Conservation (phyloP, 2,329 filamentous ascomycete species). For the Diaporthe ilicicola region DNA sequence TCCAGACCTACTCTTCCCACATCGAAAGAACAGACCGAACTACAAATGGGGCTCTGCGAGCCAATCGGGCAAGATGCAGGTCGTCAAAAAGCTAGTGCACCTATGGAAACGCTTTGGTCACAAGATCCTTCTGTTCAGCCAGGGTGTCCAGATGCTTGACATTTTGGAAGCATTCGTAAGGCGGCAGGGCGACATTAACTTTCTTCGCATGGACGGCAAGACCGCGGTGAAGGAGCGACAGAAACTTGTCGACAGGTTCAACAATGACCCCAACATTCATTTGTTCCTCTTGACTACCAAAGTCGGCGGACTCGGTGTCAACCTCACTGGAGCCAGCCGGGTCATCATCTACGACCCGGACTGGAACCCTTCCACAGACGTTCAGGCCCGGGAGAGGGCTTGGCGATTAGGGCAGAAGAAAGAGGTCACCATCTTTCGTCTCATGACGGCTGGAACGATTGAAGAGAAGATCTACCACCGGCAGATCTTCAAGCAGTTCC, state of each 20-base stretch:
- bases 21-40: conserved; percentile 61
- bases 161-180: conserved; percentile 86
- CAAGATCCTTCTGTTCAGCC: conserved; percentile 92
- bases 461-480: conserved; percentile 99
- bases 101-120: conserved; percentile 92
- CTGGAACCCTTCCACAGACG: conserved; percentile 97
- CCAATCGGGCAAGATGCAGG: conserved; percentile 95
- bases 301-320: conserved; percentile 92
- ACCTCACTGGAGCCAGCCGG: conserved; percentile 91
- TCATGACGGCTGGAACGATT: conserved; percentile 98
- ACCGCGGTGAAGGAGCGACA: conserved; percentile 92
- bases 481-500: conserved; percentile 97
- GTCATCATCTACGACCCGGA: conserved; percentile 99
- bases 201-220: conserved; percentile 91
- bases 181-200: conserved; percentile 73
- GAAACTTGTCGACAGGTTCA: conserved; percentile 90
- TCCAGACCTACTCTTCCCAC: conserved; percentile 81
- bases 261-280: conserved; percentile 79
- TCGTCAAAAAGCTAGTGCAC: conserved; percentile 85
- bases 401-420: conserved; percentile 96
- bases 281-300: conserved; percentile 96
- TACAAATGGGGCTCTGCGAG: conserved; percentile 81
- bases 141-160: conserved; percentile 94
- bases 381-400: conserved; percentile 93
- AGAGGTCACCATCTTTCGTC: conserved; percentile 92